phyloP scores from a whole-genome alignment of 140 eudicot species.

The Cichorium intybus region DNA sequence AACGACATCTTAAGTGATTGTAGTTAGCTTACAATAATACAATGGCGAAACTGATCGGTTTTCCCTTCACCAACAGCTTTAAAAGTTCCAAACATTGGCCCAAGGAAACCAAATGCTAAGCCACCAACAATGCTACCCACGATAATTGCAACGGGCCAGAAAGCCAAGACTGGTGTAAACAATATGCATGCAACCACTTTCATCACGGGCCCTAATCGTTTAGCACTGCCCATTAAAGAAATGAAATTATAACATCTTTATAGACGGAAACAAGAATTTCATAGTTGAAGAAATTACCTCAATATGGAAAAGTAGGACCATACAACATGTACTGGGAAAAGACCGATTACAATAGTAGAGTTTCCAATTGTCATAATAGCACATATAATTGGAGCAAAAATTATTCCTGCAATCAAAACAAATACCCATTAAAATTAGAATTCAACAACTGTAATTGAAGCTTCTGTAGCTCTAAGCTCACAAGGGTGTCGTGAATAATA shows the following conservation, averaged over 20 bases:
- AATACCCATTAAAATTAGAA: not conserved
- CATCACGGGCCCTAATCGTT: slow-evolving; percentile 77
- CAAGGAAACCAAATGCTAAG: slow-evolving; percentile 81
- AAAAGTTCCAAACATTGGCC: slow-evolving; percentile 90
- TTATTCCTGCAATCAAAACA: slow-evolving; percentile 51
- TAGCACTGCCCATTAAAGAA: slow-evolving; percentile 55
- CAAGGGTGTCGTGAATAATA: not conserved
- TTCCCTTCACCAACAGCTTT: slow-evolving; percentile 92
- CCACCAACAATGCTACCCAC: slow-evolving; percentile 66
- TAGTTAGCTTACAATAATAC: slow-evolving; percentile 46
- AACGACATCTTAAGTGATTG: not conserved
- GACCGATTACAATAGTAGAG: slow-evolving; percentile 69
- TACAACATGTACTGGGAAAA: slow-evolving; percentile 74
- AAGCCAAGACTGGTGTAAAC: slow-evolving; percentile 35
- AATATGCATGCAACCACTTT: slow-evolving; percentile 63
- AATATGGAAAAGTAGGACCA: slow-evolving; percentile 61
- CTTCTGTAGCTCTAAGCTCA: not conserved
- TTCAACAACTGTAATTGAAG: slow-evolving; percentile 9
- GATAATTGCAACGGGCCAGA: slow-evolving; percentile 65
- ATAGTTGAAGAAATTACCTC: slow-evolving; percentile 42
- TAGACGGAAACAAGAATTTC: not conserved
- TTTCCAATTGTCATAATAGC: slow-evolving; percentile 56
- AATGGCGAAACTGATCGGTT: slow-evolving; percentile 57
- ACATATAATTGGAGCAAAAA: slow-evolving; percentile 64
- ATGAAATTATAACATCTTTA: not conserved